Evolutionary conservation across 257 asterid species (phyloP).

Genomic region (Verbascum thapsus): DNA sequence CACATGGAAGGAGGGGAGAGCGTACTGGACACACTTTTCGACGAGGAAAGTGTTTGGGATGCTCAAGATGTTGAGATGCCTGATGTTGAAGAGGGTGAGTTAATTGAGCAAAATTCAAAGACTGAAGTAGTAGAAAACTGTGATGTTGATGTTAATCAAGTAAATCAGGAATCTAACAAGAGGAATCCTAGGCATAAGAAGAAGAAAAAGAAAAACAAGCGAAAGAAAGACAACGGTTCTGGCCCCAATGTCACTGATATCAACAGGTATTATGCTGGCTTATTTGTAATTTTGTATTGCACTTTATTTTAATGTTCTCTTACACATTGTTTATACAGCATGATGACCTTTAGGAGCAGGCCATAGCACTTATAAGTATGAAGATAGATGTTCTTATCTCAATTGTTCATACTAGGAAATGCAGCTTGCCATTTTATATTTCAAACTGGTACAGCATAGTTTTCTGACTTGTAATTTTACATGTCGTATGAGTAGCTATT

Average conservation of each 20-base stretch:
- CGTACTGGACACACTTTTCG: slow-evolving; percentile 56
- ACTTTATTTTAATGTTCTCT: not conserved
- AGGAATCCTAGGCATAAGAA: slow-evolving; percentile 44
- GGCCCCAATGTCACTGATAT: slow-evolving; percentile 55
- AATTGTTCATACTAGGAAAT: too few species aligned
- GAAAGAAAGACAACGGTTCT: slow-evolving; percentile 45
- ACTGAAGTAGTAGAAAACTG: slow-evolving; percentile 44
- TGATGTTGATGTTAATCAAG: slow-evolving; percentile 39
- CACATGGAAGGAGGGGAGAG: slow-evolving; percentile 64
- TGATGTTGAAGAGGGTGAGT: slow-evolving; percentile 86
- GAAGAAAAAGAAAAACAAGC: slow-evolving; percentile 63
- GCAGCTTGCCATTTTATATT: slow-evolving; percentile 8
- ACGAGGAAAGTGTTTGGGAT: slow-evolving; percentile 52
- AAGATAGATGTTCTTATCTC: not conserved
- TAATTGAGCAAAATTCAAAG: slow-evolving; percentile 46
- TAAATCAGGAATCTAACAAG: slow-evolving; percentile 37
- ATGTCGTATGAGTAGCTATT: not conserved
- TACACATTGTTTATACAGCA: not conserved
- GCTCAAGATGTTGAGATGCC: slow-evolving; percentile 73
- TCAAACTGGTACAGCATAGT: not conserved
- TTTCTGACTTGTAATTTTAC: not conserved
- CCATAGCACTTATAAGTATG: not conserved
- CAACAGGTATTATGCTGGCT: slow-evolving; percentile 53
- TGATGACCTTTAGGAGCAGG: slow-evolving; percentile 3
- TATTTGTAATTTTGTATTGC: not conserved